phyloP scores from a whole-genome alignment of 2,329 filamentous ascomycete genomes.

The Xylariaceae sp. region DNA sequence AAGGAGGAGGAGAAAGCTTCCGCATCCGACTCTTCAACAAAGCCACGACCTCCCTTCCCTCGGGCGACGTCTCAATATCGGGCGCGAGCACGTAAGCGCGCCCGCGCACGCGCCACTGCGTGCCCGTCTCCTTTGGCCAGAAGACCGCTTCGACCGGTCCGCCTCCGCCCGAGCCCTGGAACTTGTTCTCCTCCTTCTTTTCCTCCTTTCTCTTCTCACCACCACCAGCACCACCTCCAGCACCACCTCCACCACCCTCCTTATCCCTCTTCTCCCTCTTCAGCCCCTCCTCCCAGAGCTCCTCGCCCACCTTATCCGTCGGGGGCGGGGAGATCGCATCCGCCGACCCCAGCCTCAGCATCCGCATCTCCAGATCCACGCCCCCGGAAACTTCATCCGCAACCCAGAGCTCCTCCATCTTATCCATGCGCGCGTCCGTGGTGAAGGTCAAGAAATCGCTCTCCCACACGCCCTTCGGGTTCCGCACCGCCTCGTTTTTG shows the following conservation, averaged over 20 bases:
- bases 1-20: slow-evolving; percentile 13
- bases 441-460: slow-evolving; percentile 79
- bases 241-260: slow-evolving; percentile 30
- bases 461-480: slow-evolving; percentile 60
- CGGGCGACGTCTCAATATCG: slow-evolving; percentile 49
- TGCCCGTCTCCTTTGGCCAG: slow-evolving; percentile 65
- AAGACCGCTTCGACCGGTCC: slow-evolving; percentile 64
- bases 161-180: slow-evolving; percentile 52
- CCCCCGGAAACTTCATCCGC: no score
- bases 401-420: slow-evolving; percentile 61
- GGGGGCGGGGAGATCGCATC: slow-evolving; percentile 33
- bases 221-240: slow-evolving; percentile 26
- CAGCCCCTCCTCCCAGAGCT: slow-evolving; percentile 16
- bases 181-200: slow-evolving; percentile 31
- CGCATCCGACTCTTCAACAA: slow-evolving; percentile 61
- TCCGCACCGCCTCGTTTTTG: slow-evolving; percentile 66
- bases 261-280: slow-evolving; percentile 7
- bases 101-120: slow-evolving; percentile 83
- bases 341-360: background rate
- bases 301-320: slow-evolving; percentile 35
- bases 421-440: slow-evolving; percentile 83
- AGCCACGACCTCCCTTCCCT: slow-evolving; percentile 52
- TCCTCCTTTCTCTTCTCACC: slow-evolving; percentile 34
- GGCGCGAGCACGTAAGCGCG: slow-evolving; percentile 67
- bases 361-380: slow-evolving; percentile 25